A percentile compares a stretch with the other conserved stretches of the same genome.
phyloP scores from a whole-genome alignment of 352 stramenopile genomes.

The Globisporangium uncinulatum region DNA sequence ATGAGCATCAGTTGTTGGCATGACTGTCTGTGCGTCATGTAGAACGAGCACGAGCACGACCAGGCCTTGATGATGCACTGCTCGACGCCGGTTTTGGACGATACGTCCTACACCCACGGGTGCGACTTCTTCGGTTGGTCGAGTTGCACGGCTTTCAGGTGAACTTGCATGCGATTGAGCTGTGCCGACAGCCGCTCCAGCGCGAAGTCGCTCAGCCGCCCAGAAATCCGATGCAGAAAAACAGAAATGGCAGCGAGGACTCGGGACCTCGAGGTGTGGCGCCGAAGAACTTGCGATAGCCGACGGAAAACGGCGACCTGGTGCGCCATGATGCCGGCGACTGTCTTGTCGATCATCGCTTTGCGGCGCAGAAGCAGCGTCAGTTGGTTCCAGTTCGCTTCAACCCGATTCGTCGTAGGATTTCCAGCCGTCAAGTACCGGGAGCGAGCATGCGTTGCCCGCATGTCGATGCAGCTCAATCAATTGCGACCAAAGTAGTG shows the following conservation, averaged over 20 bases:
- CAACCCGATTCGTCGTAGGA: slow-evolving; percentile 17
- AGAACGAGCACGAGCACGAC: no score
- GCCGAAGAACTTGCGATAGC: neutral
- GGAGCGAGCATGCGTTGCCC: slow-evolving; percentile 4
- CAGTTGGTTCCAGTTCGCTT: slow-evolving; percentile 19
- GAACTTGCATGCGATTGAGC: neutral
- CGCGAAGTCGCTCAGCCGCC: neutral
- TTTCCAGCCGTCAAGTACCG: slow-evolving; percentile 16
- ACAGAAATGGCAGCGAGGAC: neutral
- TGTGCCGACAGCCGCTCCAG: neutral
- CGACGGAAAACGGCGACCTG: slow-evolving; percentile 8
- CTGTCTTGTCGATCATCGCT: slow-evolving; percentile 12
- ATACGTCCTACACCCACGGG: neutral
- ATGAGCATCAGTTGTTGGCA: slow-evolving; percentile 2
- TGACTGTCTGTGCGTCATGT: neutral
- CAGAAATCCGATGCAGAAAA: neutral
- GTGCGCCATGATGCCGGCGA: slow-evolving; percentile 14
- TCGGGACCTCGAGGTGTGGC: neutral
- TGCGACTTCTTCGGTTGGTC: neutral
- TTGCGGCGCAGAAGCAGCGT: slow-evolving; percentile 12
- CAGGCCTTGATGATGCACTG: no score
- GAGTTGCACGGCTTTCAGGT: neutral
- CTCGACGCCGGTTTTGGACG: neutral
- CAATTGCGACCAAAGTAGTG: slow-evolving; percentile 14
- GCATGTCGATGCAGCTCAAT: slow-evolving; percentile 13